Conservation (phyloP, 2,329 filamentous ascomycete genomes). For the Aurifilum marmelostoma region DNA sequence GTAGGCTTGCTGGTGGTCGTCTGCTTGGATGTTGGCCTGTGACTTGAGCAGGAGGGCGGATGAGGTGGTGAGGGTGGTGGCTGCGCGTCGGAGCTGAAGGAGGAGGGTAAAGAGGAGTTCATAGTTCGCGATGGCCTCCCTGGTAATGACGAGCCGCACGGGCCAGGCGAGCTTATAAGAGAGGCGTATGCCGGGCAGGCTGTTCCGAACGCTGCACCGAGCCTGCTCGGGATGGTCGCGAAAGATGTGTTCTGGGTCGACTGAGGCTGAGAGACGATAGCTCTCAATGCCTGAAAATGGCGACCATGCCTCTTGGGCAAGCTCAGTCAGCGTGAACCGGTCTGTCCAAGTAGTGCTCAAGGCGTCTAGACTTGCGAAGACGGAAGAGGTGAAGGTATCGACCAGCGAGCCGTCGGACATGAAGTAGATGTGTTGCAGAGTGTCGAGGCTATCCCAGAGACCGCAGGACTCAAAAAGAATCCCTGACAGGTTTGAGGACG, state of each 20-base stretch:
- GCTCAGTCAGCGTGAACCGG: conserved; percentile 76
- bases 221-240: conserved; percentile 49
- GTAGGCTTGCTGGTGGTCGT: conserved; percentile 52
- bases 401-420: conserved; percentile 73
- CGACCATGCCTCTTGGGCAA: conserved; percentile 73
- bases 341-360: conserved; percentile 71
- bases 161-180: conserved; percentile 71
- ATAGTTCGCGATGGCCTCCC: conserved; percentile 66
- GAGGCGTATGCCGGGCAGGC: conserved; percentile 66
- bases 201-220: conserved; percentile 61
- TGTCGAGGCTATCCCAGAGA: conserved; percentile 65
- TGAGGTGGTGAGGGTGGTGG: conserved; percentile 63
- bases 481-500: conserved; percentile 66
- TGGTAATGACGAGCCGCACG: conserved; percentile 72
- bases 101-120: conserved; percentile 75
- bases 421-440: conserved; percentile 74
- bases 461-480: conserved; percentile 72
- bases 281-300: conserved; percentile 52
- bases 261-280: conserved; percentile 65
- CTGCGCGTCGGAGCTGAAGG: conserved; percentile 75
- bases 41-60: conserved; percentile 63
- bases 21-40: conserved; percentile 46
- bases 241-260: conserved; percentile 42
- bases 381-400: conserved; percentile 64
- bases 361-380: conserved; percentile 77